Evolutionary conservation across 2,329 filamentous ascomycete genomes (phyloP).

Genomic region (Fusarium torulosum): DNA sequence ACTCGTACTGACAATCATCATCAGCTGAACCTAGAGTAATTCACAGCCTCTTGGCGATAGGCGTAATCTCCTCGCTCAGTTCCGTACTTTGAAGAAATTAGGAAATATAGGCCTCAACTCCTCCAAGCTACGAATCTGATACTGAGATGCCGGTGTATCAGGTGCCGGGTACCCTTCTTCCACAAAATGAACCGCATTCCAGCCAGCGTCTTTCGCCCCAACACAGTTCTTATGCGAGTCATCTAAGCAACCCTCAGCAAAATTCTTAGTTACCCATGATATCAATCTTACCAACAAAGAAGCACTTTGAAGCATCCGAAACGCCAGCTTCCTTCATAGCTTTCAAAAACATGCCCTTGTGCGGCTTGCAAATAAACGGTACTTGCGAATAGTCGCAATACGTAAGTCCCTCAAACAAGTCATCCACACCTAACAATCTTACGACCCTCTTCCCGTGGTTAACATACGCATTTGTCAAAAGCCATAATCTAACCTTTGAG

Average conservation of each 20-base stretch:
- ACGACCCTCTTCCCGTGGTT: constrained; percentile 88
- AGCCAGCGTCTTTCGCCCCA: constrained; percentile 82
- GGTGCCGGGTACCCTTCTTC: constrained; percentile 79
- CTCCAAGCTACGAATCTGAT: constrained; percentile 80
- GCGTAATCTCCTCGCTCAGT: background rate
- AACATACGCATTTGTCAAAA: constrained; percentile 95
- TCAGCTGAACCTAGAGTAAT: too few species aligned
- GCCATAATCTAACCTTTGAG: constrained; percentile 87
- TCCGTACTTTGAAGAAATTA: constrained; percentile 77
- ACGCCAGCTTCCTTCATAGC: constrained; percentile 84
- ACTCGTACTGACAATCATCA: too few species aligned
- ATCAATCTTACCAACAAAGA: constrained; percentile 82
- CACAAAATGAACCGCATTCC: constrained; percentile 86
- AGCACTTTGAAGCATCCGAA: constrained; percentile 78
- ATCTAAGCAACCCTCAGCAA: constrained; percentile 63
- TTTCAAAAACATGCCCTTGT: constrained; percentile 83
- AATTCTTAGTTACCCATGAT: fast-evolving
- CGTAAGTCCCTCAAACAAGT: constrained; percentile 93
- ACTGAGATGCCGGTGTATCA: constrained; percentile 72
- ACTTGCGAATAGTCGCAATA: constrained; percentile 87
- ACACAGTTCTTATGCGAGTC: constrained; percentile 87
- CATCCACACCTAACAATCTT: constrained; percentile 81
- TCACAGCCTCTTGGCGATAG: too few species aligned
- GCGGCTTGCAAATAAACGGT: constrained; percentile 88
- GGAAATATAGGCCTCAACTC: constrained; percentile 83